phyloP scores from a whole-genome alignment of 352 stramenopile genomes.

The Globisporangium echinulatum region DNA sequence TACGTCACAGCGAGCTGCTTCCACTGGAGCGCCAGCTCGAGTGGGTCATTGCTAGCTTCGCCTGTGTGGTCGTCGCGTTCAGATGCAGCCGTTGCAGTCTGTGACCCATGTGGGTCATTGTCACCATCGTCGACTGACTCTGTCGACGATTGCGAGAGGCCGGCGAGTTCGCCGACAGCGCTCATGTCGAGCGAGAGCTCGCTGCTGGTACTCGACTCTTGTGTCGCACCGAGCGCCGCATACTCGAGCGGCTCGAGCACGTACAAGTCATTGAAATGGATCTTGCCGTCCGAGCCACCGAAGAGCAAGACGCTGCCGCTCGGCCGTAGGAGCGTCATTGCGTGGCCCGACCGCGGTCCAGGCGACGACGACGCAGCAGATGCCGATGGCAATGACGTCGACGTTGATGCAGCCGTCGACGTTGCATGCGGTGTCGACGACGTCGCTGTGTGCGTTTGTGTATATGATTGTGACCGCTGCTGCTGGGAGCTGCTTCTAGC shows the following conservation, averaged over 20 bases:
- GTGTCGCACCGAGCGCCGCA: slow-evolving; percentile 3
- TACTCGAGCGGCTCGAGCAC: slow-evolving; percentile 8
- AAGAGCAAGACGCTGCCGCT: slow-evolving; percentile 51
- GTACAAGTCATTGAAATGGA: slow-evolving; percentile 54
- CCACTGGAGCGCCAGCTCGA: slow-evolving; percentile 27
- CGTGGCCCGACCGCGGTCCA: slow-evolving; percentile 38
- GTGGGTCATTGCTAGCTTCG: not conserved
- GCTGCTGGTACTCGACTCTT: slow-evolving; percentile 1
- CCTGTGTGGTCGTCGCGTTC: not conserved
- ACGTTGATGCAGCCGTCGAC: too few species aligned
- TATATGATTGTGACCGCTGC: not conserved
- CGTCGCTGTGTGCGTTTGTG: too few species aligned
- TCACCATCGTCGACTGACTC: not conserved
- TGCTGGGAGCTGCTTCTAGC: not conserved
- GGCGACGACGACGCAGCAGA: not conserved
- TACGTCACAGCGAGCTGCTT: slow-evolving; percentile 45
- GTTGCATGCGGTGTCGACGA: too few species aligned
- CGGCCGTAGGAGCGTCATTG: slow-evolving; percentile 42
- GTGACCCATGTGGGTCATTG: too few species aligned
- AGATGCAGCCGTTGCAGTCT: too few species aligned
- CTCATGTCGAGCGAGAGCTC: slow-evolving; percentile 9
- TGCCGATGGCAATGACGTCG: too few species aligned
- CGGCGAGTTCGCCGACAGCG: slow-evolving; percentile 10
- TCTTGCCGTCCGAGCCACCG: slow-evolving; percentile 48
- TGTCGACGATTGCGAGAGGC: slow-evolving; percentile 6